Evolutionary conservation across 768 basidiomycete species (phyloP).

Genomic region (Ramaria rubella): DNA sequence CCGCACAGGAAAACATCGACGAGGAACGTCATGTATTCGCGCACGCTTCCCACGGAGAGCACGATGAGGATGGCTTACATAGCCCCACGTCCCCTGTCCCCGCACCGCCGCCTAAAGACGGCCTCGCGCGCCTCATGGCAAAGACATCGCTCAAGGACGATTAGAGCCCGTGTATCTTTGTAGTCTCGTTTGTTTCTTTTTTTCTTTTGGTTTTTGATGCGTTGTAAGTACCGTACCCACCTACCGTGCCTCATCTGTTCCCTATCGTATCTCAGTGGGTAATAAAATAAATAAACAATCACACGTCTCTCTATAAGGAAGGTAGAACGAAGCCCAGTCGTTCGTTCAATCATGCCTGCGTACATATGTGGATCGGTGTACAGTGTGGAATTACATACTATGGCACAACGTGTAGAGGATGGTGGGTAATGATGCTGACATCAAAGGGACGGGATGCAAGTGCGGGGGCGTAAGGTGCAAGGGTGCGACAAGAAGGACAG

Average conservation of each 20-base stretch:
- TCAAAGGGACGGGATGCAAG: neutral
- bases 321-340: too few relatives aligned
- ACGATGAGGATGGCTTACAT: neutral
- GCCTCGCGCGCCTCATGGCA: neutral
- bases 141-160: constrained; percentile 1
- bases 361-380: too few relatives aligned
- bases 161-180: neutral
- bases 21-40: constrained; percentile 11
- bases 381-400: neutral
- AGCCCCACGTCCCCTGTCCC: neutral
- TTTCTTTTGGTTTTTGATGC: neutral
- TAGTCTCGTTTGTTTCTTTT: neutral
- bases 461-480: too few relatives aligned
- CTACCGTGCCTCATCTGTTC: too few relatives aligned
- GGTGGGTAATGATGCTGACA: neutral
- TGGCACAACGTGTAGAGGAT: neutral
- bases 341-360: too few relatives aligned
- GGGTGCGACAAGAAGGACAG: too few relatives aligned
- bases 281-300: too few relatives aligned
- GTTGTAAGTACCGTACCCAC: too few relatives aligned
- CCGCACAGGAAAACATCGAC: constrained; percentile 14
- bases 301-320: too few relatives aligned
- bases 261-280: neutral
- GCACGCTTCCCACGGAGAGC: constrained; percentile 3
- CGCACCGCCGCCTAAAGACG: neutral